Base-by-base conservation (phyloP, 2,329 filamentous ascomycete genomes). In the Alternaria sp. region DNA sequence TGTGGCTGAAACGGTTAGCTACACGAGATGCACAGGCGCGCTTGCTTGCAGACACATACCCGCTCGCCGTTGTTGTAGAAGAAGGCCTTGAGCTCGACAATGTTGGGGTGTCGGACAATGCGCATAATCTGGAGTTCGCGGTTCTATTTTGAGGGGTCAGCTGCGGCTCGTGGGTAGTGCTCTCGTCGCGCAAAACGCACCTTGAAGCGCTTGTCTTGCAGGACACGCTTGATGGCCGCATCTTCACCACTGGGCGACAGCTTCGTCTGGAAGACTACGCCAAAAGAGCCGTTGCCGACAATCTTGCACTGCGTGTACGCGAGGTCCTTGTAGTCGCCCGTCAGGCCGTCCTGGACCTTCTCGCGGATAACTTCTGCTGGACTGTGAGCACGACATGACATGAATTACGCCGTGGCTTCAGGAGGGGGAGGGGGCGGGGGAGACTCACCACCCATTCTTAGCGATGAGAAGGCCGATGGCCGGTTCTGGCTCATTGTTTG, bases 141-240 rank as follows among this genome's bases (percentile, higher is more conserved):
- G 78, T 99, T 99, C 95, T 99, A 77, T 42, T 52, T 3, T 23
- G 23, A 39, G 34, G 21, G 52, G 72, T 80, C 63, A 80, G 58
- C 52, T 51, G 58, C 54, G 42, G 44, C 57, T 33, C 17, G 52
- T 48, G 54, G 52, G 36, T 56, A 52, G 28, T 46, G 53, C 63
- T 57, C 10, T 10, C 24, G 61, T 5, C 56, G 68, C 64, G 66
- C 59, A 42, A 42, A 58, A 62, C 78, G 73, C 77, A 96, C 95
- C 91, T 99, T 99, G 89, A 99, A 99, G 77, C 95, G 89, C 85
- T 99, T 99, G 85, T 99, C 95, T 78, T 99, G 95, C 58, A 99
- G 86, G 60, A 99, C 95, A 72, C 95, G 90, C 85, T 99, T 99
- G 85, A 99, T 99, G 78, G 95, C 95, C 53, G 95, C 95, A 82